Evolutionary conservation across 331 rosid species (phyloP).

Genomic region (Phaseolus coccineus): DNA sequence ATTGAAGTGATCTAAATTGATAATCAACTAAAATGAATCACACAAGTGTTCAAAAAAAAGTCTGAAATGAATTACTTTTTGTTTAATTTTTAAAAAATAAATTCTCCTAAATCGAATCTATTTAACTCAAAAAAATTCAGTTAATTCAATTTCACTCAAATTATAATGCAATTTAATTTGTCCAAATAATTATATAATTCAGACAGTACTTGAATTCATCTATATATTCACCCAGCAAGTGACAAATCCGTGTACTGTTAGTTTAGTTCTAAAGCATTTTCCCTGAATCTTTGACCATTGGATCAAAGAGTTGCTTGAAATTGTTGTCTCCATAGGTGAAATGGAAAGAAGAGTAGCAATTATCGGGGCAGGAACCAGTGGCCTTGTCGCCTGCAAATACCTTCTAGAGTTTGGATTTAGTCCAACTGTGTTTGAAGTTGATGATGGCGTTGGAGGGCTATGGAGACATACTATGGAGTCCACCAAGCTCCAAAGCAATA

Average conservation of each 20-base stretch:
- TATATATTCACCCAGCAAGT: too few relatives aligned
- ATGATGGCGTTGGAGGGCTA: slow-evolving; percentile 57
- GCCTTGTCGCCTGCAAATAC: slow-evolving; percentile 57
- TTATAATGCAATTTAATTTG: too few relatives aligned
- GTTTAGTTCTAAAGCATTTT: not conserved
- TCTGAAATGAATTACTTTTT: too few relatives aligned
- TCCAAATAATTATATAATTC: too few relatives aligned
- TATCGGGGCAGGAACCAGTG: slow-evolving; percentile 62
- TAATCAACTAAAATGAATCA: too few relatives aligned
- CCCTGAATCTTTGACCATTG: not conserved
- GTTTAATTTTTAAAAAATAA: too few relatives aligned
- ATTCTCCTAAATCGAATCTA: too few relatives aligned
- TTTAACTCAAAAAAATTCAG: too few relatives aligned
- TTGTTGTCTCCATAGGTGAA: not conserved
- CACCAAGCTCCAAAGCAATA: slow-evolving; percentile 60
- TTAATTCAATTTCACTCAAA: too few relatives aligned
- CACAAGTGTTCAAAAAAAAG: too few relatives aligned
- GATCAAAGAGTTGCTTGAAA: not conserved
- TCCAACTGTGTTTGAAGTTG: slow-evolving; percentile 57
- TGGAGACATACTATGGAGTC: slow-evolving; percentile 59
- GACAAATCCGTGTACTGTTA: not conserved
- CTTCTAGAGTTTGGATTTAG: slow-evolving; percentile 45
- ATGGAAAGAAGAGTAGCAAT: slow-evolving; percentile 58
- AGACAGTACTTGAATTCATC: too few relatives aligned
- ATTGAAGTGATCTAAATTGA: too few relatives aligned